Base-by-base conservation (phyloP, 257 asterid genomes). In the Solanum raphanifolium region DNA sequence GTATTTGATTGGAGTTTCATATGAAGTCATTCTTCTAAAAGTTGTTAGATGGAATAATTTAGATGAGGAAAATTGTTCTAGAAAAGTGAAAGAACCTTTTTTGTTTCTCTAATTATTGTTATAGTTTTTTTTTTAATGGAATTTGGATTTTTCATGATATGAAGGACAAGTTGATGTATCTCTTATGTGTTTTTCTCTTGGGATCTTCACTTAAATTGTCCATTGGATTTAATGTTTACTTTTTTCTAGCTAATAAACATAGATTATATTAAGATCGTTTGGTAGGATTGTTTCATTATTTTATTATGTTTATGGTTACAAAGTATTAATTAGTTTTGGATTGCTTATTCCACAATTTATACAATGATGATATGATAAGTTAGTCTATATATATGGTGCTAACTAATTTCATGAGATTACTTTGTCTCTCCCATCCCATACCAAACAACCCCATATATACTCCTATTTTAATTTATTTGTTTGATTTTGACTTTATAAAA, bases 1-100 rank as follows among this genome's bases (percentile, higher is more conserved):
- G 29, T 90, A 87, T 87, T 90, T 90, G 38, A 41, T 90, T 65
- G 93, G 94, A 78, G n/a, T 69, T 27, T 89, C 92, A 13, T 18
- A 20, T 18, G 85, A 87, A 85, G 91, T 88, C 18, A 60, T 25
- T 5, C 90, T 90, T 85, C 91, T 90, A 1, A 31, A 90, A 0
- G 84, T 87, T 38, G 88, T 87, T 38, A 87, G 79, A 4, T 29
- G n/a, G 29, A 29, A 66, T 35, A 29, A 75, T 29, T 72, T 46
- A 62, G 78, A 11, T 68, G 86, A 69, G 21, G 41, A 13, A 31
- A n/a, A 43, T 69, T 85, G 27, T 25, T 2, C 48, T 55, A 78
- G 9, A 83, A 55, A 27, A 38, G 85, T 86, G 13, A 90, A 91
- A 73, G 78, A 87, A 60, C 93, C 92, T 69, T 87, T 86, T 58